These are phyloP conservation scores for Glebionis coronaria DNA, from an alignment of 129 eudicot genomes.

Conservation along the genomic window DNA sequence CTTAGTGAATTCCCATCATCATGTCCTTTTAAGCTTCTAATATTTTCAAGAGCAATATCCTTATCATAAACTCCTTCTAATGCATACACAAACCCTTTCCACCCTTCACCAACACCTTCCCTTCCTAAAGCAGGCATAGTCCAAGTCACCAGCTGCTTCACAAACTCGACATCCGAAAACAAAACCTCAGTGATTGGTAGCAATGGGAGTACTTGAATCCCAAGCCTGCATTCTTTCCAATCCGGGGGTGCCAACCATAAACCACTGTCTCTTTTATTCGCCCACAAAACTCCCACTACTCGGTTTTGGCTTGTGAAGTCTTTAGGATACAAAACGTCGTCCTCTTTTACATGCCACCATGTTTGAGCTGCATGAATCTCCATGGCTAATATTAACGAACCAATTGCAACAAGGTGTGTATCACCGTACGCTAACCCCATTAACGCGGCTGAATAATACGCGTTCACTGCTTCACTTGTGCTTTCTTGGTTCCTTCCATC, in stretches of 20 bases:
- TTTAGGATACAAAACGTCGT: conserved; percentile 34
- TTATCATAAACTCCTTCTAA: conserved; percentile 76
- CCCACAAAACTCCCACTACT: conserved; percentile 85
- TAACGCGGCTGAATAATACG: conserved; percentile 81
- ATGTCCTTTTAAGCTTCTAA: conserved; percentile 48
- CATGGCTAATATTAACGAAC: conserved; percentile 62
- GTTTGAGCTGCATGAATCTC: conserved; percentile 77
- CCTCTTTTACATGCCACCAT: conserved; percentile 91
- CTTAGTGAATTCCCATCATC: conserved; percentile 89
- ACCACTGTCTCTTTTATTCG: conserved; percentile 78
- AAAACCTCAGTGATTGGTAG: conserved; percentile 68
- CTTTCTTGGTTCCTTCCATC: conserved; percentile 93
- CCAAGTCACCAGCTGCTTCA: conserved; percentile 64
- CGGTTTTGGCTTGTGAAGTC: conserved; percentile 61
- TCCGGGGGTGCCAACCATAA: conserved; percentile 92
- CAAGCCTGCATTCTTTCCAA: conserved; percentile 76
- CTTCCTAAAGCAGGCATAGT: conserved; percentile 59
- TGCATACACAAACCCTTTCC: conserved; percentile 91
- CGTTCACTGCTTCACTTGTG: conserved; percentile 90
- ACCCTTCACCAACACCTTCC: conserved; percentile 88
- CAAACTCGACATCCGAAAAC: conserved; percentile 61
- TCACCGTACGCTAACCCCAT: conserved; percentile 93
- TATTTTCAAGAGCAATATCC: conserved; percentile 47
- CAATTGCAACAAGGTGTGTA: conserved; percentile 57
- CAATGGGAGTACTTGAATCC: conserved; percentile 75